phyloP scores from a whole-genome alignment of 345 rosid species.

The Adansonia digitata region DNA sequence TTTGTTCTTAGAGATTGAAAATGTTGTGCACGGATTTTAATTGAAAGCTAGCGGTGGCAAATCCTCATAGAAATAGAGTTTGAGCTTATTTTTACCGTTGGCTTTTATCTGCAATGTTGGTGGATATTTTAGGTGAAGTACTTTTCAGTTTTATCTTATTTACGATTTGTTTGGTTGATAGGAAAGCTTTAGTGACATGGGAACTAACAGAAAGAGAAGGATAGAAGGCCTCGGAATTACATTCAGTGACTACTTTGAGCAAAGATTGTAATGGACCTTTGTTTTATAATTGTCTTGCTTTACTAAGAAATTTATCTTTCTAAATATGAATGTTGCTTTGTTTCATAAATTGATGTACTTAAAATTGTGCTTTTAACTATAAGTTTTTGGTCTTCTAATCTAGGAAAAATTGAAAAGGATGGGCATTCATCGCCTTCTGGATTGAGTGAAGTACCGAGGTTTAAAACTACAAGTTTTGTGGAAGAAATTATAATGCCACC shows the following conservation, averaged over 20 bases:
- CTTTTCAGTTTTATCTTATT: not conserved
- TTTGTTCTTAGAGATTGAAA: not conserved
- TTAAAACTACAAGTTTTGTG: conserved; percentile 13
- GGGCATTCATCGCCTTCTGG: conserved; percentile 24
- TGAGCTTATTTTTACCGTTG: not conserved
- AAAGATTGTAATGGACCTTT: conserved; percentile 3
- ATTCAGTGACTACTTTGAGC: conserved; percentile 5
- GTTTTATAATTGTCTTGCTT: not conserved
- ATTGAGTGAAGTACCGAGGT: conserved; percentile 11
- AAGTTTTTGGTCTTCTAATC: not conserved
- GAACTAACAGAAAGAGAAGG: conserved; percentile 19
- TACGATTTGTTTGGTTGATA: not conserved
- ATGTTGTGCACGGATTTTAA: not conserved
- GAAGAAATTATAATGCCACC: conserved; percentile 18
- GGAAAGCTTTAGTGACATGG: conserved; percentile 21
- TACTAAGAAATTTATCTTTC: not conserved
- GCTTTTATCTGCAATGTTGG: not conserved
- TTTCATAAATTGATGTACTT: not conserved
- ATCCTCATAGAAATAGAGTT: not conserved
- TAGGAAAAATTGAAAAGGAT: conserved; percentile 22
- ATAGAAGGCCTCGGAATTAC: conserved; percentile 14
- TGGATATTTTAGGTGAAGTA: not conserved
- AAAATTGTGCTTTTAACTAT: conserved; percentile 1
- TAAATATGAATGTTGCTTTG: not conserved
- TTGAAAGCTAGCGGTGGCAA: not conserved